Evolutionary conservation across 2,329 filamentous ascomycete genomes (phyloP).

Genomic region (Bipolaris sorokiniana): DNA sequence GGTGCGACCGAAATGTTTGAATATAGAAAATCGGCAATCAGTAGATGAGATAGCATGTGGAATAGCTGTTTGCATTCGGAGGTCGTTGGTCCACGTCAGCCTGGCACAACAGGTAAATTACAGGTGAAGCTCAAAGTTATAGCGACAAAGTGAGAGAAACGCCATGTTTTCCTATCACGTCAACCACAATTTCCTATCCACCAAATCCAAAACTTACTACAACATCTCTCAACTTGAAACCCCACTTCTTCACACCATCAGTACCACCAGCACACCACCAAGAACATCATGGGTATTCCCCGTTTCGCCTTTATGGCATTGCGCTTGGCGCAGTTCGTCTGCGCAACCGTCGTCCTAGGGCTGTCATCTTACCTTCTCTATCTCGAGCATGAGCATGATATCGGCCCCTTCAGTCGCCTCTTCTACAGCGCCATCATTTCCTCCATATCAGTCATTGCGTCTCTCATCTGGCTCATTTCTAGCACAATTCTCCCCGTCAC

Average conservation of each 20-base stretch:
- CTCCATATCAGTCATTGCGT: conserved; percentile 60
- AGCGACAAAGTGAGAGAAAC: neutral
- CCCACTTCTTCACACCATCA: neutral
- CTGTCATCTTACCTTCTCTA: conserved; percentile 25
- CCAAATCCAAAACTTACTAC: neutral
- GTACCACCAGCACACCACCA: neutral
- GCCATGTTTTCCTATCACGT: neutral
- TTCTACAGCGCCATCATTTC: conserved; percentile 78
- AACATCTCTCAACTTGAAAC: neutral
- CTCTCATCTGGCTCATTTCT: neutral
- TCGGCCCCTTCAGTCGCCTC: conserved; percentile 67
- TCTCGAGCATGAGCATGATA: conserved; percentile 46
- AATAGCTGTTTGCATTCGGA: neutral
- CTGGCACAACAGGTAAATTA: neutral
- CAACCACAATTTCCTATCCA: neutral
- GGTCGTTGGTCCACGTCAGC: neutral
- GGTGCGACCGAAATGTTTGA: neutral
- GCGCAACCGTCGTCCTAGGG: conserved; percentile 62
- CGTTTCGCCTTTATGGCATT: conserved; percentile 63
- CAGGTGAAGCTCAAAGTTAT: neutral
- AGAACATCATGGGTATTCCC: conserved; percentile 32
- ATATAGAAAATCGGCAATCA: neutral
- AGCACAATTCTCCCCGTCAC: conserved; percentile 66
- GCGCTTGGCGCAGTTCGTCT: conserved; percentile 68
- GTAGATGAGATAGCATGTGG: neutral